These are phyloP conservation scores for Liquidambar formosana DNA, from an alignment of 164 flowering plant genomes.

Conservation along the genomic window DNA sequence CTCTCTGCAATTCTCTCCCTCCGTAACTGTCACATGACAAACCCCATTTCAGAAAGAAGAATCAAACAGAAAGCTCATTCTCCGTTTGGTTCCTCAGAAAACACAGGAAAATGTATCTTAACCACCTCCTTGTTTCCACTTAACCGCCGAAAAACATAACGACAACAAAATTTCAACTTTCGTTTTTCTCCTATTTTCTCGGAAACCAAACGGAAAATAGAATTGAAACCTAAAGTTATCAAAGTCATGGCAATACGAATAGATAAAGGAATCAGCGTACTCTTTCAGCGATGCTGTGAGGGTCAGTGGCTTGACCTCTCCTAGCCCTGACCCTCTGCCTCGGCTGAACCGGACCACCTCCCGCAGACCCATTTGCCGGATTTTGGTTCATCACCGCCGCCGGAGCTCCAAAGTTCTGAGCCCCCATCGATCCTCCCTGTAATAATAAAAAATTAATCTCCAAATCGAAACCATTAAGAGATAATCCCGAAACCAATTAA, in stretches of 20 bases:
- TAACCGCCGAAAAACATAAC: too few relatives aligned
- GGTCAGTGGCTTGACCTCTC: slow-evolving; percentile 98
- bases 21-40: slow-evolving; percentile 60
- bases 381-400: slow-evolving; percentile 41
- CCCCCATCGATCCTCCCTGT: slow-evolving; percentile 35
- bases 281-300: slow-evolving; percentile 98
- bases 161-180: too few relatives aligned
- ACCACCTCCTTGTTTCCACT: too few relatives aligned
- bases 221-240: not conserved
- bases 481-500: too few relatives aligned
- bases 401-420: slow-evolving; percentile 48
- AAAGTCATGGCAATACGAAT: not conserved
- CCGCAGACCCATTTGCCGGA: slow-evolving; percentile 37
- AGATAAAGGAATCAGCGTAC: slow-evolving; percentile 32
- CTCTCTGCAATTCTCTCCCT: slow-evolving; percentile 98
- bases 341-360: slow-evolving; percentile 43
- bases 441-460: not conserved
- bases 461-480: too few relatives aligned
- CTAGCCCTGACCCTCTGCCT: slow-evolving; percentile 84
- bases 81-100: too few relatives aligned
- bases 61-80: not conserved
- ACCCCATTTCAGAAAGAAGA: not conserved
- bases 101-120: too few relatives aligned
- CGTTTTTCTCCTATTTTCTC: not conserved
- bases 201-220: slow-evolving; percentile 7